phyloP scores from a whole-genome alignment of 768 basidiomycete species.

The Podaxis mareebaensis region DNA sequence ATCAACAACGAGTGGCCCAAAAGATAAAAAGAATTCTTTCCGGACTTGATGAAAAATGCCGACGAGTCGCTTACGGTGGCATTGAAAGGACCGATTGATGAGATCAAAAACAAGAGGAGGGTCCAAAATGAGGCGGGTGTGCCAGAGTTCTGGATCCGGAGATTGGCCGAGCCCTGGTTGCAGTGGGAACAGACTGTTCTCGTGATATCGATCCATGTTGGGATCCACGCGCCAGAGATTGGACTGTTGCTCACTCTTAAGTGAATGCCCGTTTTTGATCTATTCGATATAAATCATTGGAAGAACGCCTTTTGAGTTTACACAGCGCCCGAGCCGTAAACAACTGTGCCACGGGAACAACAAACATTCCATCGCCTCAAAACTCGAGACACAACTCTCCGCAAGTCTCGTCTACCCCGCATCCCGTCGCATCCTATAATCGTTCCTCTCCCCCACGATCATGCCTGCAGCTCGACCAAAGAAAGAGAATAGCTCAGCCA shows the following conservation, averaged over 20 bases:
- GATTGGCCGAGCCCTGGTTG: conserved; percentile 39
- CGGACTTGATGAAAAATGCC: conserved; percentile 35
- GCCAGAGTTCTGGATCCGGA: conserved; percentile 43
- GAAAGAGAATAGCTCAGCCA: conserved; percentile 63
- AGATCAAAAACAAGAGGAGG: conserved; percentile 33
- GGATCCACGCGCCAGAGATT: conserved; percentile 17
- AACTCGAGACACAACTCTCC: conserved; percentile 29
- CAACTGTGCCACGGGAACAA: conserved; percentile 41
- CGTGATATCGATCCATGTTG: conserved; percentile 39
- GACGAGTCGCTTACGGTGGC: conserved; percentile 27
- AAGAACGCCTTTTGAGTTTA: conserved; percentile 33
- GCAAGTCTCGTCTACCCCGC: conserved; percentile 21
- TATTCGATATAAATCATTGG: conserved; percentile 37
- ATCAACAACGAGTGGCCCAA: neutral
- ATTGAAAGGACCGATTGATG: conserved; percentile 31
- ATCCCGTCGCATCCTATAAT: conserved; percentile 29
- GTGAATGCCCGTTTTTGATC: conserved; percentile 14
- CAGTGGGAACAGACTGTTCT: conserved; percentile 35
- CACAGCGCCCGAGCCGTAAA: conserved; percentile 41
- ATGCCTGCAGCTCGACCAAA: conserved; percentile 72
- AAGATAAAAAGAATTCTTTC: conserved; percentile 21
- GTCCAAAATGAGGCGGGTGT: conserved; percentile 22
- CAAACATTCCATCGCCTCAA: conserved; percentile 40
- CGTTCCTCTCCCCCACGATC: conserved; percentile 31
- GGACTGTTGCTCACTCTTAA: conserved; percentile 15